Evolutionary conservation across 225 moss, liverwort and hornwort species (phyloP), one percentile per base, ranked within the genome.

Genomic region (Polytrichum formosum): DNA sequence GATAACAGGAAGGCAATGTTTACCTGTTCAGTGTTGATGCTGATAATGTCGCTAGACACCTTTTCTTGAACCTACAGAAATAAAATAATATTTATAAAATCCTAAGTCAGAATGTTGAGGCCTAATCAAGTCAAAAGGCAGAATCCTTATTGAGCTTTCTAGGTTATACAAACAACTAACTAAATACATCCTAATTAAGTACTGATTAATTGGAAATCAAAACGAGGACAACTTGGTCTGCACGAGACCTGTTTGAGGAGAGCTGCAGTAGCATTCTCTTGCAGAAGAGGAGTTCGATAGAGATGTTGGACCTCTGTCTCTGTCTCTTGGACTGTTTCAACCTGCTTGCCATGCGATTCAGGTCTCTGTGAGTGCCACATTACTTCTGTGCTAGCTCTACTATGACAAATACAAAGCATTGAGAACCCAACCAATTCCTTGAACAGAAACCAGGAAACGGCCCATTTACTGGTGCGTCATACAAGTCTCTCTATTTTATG

Each of bases 11-110:
- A 2, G 26, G 1, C 5, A 61, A 7, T 4, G 13, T 70, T 64
- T 74, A 97, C 96, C 86, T 96, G 92, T 69, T 98, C 97, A 21
- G 92, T 98, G 58, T 91, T 80, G 35, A 98, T 64, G 64, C 85
- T 84, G 16, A 69, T 69, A 30, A 92, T 76, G 66, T 90, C 90
- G 0, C 70, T 55, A 28, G 85, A 94, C 60, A 98, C 69, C 71
- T 82, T 98, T 63, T 87, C 88, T 70, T 83, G 92, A 56, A 92
- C 92, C 97, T 97, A 80, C 60, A 64, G 28, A 19, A 70, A 20
- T 6, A 63, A 21, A 30, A 5, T 70, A 23, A 30, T 6, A 26
- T 26, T 26, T 26, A 1, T 30, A 18, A 75, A 66, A 31, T 21
- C 25, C 13, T 0, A 6, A 37, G 13, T 13, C 46, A 46, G 46